Evolutionary conservation across 305 asterid genomes (phyloP).

Genomic region (Fraxinus ornus): DNA sequence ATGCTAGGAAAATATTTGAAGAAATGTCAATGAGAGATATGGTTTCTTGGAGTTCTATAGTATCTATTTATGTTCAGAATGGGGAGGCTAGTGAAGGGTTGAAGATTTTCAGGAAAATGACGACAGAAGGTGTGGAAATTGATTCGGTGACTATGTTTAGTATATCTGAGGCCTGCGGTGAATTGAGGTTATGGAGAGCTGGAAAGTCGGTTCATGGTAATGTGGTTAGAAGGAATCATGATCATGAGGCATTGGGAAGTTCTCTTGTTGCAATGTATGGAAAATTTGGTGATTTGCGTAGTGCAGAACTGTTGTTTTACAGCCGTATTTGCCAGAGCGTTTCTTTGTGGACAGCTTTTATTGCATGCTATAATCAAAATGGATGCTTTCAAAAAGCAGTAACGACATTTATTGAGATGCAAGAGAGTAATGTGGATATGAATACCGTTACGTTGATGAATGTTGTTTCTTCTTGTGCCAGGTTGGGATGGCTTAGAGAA

Average conservation of each 20-base stretch:
- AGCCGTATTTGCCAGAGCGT: slow-evolving; percentile 34
- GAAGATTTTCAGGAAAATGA: slow-evolving; percentile 56
- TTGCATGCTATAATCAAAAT: slow-evolving; percentile 73
- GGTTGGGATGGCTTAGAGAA: slow-evolving; percentile 57
- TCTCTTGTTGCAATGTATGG: slow-evolving; percentile 89
- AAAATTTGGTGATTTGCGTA: slow-evolving; percentile 54
- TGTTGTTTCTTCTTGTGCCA: slow-evolving; percentile 65
- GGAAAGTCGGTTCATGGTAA: slow-evolving; percentile 71
- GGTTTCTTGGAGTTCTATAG: slow-evolving; percentile 76
- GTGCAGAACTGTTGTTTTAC: slow-evolving; percentile 49
- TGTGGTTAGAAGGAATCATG: slow-evolving; percentile 40
- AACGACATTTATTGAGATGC: slow-evolving; percentile 43
- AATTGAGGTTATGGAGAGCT: slow-evolving; percentile 43
- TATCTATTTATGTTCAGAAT: slow-evolving; percentile 47
- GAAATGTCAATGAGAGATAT: slow-evolving; percentile 57
- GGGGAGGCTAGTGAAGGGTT: slow-evolving; percentile 53
- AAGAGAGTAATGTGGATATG: slow-evolving; percentile 36
- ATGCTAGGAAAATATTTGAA: slow-evolving; percentile 63
- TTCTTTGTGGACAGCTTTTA: slow-evolving; percentile 70
- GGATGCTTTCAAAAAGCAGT: slow-evolving; percentile 53
- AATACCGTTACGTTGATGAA: slow-evolving; percentile 74
- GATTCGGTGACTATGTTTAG: slow-evolving; percentile 72
- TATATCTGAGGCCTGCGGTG: slow-evolving; percentile 81
- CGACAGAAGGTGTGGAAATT: slow-evolving; percentile 41
- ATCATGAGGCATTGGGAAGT: slow-evolving; percentile 51